These are phyloP conservation scores for Globisporangium nodosum DNA, from an alignment of 352 stramenopile genomes.

Conservation along the genomic window DNA sequence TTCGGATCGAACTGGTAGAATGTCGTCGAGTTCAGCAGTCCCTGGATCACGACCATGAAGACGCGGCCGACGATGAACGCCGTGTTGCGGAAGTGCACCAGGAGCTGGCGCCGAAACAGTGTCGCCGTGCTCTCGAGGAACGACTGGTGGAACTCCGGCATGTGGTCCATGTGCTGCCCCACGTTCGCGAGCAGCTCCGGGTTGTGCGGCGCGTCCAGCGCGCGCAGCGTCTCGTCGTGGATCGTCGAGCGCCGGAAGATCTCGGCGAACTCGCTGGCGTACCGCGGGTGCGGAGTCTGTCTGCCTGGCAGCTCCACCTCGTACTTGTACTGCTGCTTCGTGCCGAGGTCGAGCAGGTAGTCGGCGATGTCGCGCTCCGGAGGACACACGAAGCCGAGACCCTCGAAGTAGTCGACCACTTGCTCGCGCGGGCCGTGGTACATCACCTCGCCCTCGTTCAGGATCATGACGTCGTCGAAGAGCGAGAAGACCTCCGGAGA, in stretches of 20 bases:
- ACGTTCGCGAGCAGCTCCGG: constrained; percentile 8
- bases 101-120: constrained; percentile 44
- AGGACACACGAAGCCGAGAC: constrained; percentile 48
- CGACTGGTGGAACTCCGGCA: constrained; percentile 35
- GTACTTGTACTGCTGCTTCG: constrained; percentile 24
- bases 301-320: constrained; percentile 18
- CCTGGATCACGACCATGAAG: constrained; percentile 38
- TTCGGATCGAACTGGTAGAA: constrained; percentile 42
- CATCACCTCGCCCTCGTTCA: constrained; percentile 55
- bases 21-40: constrained; percentile 27
- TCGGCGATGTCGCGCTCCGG: constrained; percentile 40
- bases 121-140: constrained; percentile 31
- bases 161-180: constrained; percentile 23
- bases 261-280: constrained; percentile 27
- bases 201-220: constrained; percentile 20
- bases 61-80: constrained; percentile 34
- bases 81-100: constrained; percentile 47
- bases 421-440: constrained; percentile 43
- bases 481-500: constrained; percentile 48
- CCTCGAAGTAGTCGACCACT: constrained; percentile 23
- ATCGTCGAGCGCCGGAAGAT: constrained; percentile 26
- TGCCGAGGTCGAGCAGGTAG: constrained; percentile 48
- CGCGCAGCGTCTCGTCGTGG: constrained; percentile 18
- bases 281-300: constrained; percentile 12
- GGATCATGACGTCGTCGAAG: constrained; percentile 54